Evolutionary conservation across 2,329 filamentous ascomycete genomes (phyloP).

Genomic region (Zymoseptoria brevis): DNA sequence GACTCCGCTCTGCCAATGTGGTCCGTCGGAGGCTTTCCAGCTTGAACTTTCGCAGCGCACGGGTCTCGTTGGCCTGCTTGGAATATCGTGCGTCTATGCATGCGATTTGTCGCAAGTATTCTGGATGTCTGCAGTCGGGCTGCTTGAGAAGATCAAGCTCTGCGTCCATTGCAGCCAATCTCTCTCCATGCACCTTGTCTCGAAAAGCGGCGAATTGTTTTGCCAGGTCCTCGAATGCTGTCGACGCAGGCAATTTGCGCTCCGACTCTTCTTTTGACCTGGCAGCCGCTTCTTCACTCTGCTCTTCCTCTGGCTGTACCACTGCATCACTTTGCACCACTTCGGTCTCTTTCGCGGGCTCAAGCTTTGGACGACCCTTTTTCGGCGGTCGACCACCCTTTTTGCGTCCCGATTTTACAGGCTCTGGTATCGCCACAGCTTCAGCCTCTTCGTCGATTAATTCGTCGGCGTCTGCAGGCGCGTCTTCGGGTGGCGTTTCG

Average conservation of each 20-base stretch:
- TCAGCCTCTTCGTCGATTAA: slow-evolving; percentile 18
- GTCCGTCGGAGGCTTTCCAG: slow-evolving; percentile 64
- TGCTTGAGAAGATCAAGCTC: slow-evolving; percentile 55
- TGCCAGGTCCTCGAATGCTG: slow-evolving; percentile 61
- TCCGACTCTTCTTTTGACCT: slow-evolving; percentile 47
- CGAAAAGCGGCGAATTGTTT: slow-evolving; percentile 81
- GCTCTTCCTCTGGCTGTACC: slow-evolving; percentile 17
- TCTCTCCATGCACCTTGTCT: slow-evolving; percentile 82
- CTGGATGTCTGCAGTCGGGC: slow-evolving; percentile 66
- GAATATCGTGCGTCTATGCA: slow-evolving; percentile 75
- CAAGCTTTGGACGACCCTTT: slow-evolving; percentile 24
- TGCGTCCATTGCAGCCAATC: slow-evolving; percentile 69
- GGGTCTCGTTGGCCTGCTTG: slow-evolving; percentile 69
- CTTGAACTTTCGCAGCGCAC: slow-evolving; percentile 65
- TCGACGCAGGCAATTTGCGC: slow-evolving; percentile 25
- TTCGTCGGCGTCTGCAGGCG: slow-evolving; percentile 38
- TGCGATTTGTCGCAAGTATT: slow-evolving; percentile 83
- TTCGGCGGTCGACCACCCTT: slow-evolving; percentile 23
- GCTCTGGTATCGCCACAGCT: slow-evolving; percentile 26
- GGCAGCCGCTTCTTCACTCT: slow-evolving; percentile 27
- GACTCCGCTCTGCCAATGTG: slow-evolving; percentile 72
- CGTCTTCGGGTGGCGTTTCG: slow-evolving; percentile 15
- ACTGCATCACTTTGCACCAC: slow-evolving; percentile 8
- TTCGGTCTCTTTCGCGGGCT: slow-evolving; percentile 22
- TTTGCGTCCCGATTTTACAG: slow-evolving; percentile 35